A percentile compares a stretch with the other conserved stretches of the same genome.
These are phyloP conservation scores for Candida parachauliodes DNA, from an alignment of 805 yeast species.

Conservation along the genomic window DNA sequence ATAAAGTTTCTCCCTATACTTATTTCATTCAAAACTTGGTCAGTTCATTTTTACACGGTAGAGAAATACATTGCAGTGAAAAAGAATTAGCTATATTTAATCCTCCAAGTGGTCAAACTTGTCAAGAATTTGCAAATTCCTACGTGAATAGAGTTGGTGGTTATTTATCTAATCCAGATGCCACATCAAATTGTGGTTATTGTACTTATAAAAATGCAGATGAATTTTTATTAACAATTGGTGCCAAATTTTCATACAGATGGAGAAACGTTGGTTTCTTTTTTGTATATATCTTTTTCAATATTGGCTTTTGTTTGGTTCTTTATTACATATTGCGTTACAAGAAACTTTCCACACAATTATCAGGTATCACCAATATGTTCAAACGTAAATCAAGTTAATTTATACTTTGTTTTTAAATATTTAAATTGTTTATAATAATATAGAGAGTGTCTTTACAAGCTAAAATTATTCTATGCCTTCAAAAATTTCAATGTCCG, in stretches of 20 bases:
- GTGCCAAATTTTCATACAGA: conserved; percentile 42
- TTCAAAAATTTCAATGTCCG: too few relatives aligned
- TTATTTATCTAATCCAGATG: conserved; percentile 51
- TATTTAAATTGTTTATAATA: too few relatives aligned
- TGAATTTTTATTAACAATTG: conserved; percentile 41
- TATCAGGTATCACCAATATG: background rate
- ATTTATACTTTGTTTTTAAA: background rate
- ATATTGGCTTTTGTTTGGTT: conserved; percentile 17
- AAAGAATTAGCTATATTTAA: conserved; percentile 25
- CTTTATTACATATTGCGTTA: conserved; percentile 10
- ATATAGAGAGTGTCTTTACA: too few relatives aligned
- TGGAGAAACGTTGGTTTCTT: conserved; percentile 70
- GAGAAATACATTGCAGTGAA: conserved; percentile 38
- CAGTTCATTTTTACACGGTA: conserved; percentile 42
- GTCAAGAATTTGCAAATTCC: conserved; percentile 49
- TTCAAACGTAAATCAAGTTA: conserved; percentile 2
- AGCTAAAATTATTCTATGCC: too few relatives aligned
- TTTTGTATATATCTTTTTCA: conserved; percentile 55
- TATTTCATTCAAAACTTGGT: conserved; percentile 62
- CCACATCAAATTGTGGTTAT: conserved; percentile 46
- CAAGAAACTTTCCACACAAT: conserved; percentile 5
- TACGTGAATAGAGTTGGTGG: conserved; percentile 49
- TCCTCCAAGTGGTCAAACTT: conserved; percentile 58
- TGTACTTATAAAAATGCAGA: conserved; percentile 47
- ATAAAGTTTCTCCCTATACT: conserved; percentile 68